Evolutionary conservation across 2,329 filamentous ascomycete species (phyloP).

Genomic region (Trichoderma gracile): DNA sequence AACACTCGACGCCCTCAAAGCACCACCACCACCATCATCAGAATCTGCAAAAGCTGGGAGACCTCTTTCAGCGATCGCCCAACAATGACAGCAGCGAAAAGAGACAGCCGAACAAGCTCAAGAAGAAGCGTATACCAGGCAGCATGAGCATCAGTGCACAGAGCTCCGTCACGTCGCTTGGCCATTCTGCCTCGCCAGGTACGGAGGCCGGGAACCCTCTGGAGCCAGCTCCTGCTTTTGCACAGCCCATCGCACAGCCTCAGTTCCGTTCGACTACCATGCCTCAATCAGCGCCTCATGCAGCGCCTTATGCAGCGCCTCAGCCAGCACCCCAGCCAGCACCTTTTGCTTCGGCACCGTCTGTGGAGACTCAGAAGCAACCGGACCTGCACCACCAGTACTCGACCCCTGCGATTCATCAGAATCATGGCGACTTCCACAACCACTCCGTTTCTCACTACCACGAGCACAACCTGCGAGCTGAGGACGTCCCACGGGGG

Average conservation of each 20-base stretch:
- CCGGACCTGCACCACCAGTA: conserved; percentile 30
- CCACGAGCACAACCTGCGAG: conserved; percentile 45
- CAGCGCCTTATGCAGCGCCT: conserved; percentile 18
- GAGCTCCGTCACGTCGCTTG: conserved; percentile 79
- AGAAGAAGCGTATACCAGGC: conserved; percentile 78
- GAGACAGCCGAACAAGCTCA: conserved; percentile 83
- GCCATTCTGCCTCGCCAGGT: conserved; percentile 49
- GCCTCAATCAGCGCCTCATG: conserved; percentile 23
- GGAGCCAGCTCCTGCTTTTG: conserved; percentile 36
- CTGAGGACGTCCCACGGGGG: conserved; percentile 58
- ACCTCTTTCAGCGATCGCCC: conserved; percentile 70
- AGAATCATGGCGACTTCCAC: conserved; percentile 37
- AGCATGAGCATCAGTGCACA: conserved; percentile 84
- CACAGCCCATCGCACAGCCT: conserved; percentile 26
- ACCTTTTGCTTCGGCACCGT: conserved; percentile 18
- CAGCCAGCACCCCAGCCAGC: conserved; percentile 17
- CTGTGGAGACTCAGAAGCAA: conserved; percentile 17
- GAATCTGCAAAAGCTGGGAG: conserved; percentile 67
- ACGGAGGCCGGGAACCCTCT: conserved; percentile 50
- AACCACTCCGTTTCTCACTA: conserved; percentile 50
- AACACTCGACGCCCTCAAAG: conserved; percentile 56
- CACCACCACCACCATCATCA: conserved; percentile 54
- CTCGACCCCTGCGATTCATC: conserved; percentile 28
- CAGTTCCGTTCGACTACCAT: conserved; percentile 27
- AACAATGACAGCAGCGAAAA: conserved; percentile 59